phyloP scores from a whole-genome alignment of 2,329 filamentous ascomycete species.

The Fusarium sp. region DNA sequence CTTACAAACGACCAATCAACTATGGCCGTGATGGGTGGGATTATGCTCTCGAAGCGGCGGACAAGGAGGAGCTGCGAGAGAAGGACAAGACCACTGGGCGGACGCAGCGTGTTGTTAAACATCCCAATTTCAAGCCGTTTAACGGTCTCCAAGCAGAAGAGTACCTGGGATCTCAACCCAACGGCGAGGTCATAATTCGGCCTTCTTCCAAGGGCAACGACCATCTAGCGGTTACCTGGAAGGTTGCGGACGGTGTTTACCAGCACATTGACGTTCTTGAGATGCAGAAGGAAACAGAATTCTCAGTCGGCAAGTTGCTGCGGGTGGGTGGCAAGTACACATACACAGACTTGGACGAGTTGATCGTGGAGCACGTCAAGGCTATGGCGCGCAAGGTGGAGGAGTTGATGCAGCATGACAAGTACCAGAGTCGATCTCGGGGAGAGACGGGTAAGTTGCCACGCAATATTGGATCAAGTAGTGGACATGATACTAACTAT shows the following conservation, averaged over 20 bases:
- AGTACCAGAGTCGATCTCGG: slow-evolving; percentile 85
- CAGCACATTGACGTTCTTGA: slow-evolving; percentile 98
- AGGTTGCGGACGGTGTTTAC: slow-evolving; percentile 94
- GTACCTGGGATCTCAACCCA: slow-evolving; percentile 84
- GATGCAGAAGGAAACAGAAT: slow-evolving; percentile 96
- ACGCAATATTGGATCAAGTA: not conserved
- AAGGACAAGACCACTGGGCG: slow-evolving; percentile 88
- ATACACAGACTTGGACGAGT: slow-evolving; percentile 94
- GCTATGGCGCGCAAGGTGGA: slow-evolving; percentile 98
- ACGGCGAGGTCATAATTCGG: slow-evolving; percentile 92
- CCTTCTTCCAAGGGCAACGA: slow-evolving; percentile 96
- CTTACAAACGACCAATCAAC: slow-evolving; percentile 75
- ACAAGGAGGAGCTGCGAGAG: slow-evolving; percentile 84
- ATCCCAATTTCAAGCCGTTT: slow-evolving; percentile 94
- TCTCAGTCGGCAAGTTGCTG: slow-evolving; percentile 87
- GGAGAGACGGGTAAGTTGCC: slow-evolving; percentile 82
- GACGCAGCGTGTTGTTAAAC: slow-evolving; percentile 94
- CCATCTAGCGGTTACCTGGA: slow-evolving; percentile 97
- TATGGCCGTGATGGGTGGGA: slow-evolving; percentile 88
- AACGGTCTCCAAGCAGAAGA: slow-evolving; percentile 93
- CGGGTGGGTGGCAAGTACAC: slow-evolving; percentile 89
- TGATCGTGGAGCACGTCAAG: slow-evolving; percentile 97
- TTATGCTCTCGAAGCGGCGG: slow-evolving; percentile 79
- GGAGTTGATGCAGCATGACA: slow-evolving; percentile 94
- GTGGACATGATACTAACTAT: slow-evolving; percentile 34